phyloP scores from a whole-genome alignment of 331 rosid species.

The Malus hybrid region DNA sequence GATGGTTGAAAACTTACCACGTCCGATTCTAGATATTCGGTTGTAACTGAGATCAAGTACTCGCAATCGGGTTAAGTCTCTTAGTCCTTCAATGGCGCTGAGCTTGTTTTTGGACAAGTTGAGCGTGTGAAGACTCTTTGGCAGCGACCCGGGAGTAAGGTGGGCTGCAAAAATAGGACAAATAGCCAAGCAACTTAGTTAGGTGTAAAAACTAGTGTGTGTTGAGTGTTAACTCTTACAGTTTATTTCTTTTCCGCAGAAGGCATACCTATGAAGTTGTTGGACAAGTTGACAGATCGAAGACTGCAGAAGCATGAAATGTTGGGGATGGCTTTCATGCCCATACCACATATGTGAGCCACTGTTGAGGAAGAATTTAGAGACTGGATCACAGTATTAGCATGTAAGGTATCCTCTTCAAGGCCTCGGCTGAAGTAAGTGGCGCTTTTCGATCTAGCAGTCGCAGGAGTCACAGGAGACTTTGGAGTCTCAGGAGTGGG shows the following conservation, averaged over 20 bases:
- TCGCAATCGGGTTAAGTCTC: slow-evolving; percentile 65
- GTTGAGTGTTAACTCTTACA: not conserved
- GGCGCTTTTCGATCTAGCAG: slow-evolving; percentile 19
- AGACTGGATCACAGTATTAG: slow-evolving; percentile 56
- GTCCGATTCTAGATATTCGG: slow-evolving; percentile 76
- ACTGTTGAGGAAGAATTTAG: slow-evolving; percentile 61
- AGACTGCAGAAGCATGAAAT: slow-evolving; percentile 63
- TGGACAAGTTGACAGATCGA: slow-evolving; percentile 65
- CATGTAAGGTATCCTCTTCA: slow-evolving; percentile 52
- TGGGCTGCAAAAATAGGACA: slow-evolving; percentile 40
- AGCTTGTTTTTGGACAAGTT: slow-evolving; percentile 81
- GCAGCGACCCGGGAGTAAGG: slow-evolving; percentile 63
- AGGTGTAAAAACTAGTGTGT: not conserved
- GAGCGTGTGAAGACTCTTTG: slow-evolving; percentile 67
- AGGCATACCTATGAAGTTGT: slow-evolving; percentile 67
- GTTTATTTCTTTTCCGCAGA: not conserved
- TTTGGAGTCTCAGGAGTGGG: slow-evolving; percentile 33
- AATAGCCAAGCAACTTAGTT: slow-evolving; percentile 10
- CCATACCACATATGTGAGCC: slow-evolving; percentile 67
- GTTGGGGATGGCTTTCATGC: slow-evolving; percentile 60
- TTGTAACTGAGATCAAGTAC: slow-evolving; percentile 76
- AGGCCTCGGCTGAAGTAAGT: slow-evolving; percentile 24
- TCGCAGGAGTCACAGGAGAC: slow-evolving; percentile 27
- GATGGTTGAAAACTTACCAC: slow-evolving; percentile 32
- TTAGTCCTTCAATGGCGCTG: slow-evolving; percentile 65